Conservation (phyloP, 2,329 filamentous ascomycete genomes). For the Venturia nashicola region DNA sequence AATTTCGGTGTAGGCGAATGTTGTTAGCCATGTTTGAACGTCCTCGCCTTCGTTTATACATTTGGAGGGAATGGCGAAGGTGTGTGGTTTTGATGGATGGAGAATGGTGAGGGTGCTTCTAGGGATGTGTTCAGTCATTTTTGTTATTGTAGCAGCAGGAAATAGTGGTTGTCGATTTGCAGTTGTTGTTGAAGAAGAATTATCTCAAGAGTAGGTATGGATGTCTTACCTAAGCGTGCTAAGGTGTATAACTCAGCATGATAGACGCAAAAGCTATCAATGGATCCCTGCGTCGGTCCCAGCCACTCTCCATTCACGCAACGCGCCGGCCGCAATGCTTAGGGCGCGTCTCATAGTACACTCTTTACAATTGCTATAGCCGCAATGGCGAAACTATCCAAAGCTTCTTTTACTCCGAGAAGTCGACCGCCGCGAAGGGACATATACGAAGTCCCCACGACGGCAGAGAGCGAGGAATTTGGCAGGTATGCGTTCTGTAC, state of each 20-base stretch:
- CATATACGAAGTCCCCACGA: not conserved
- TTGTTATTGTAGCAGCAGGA: not conserved
- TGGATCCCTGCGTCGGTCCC: not conserved
- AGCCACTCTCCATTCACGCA: not conserved
- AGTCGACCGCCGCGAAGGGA: not conserved
- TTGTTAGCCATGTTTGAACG: slow-evolving; percentile 67
- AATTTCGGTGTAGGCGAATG: slow-evolving; percentile 76
- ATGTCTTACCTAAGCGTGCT: too few species aligned
- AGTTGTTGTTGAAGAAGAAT: not conserved
- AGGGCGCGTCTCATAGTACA: not conserved
- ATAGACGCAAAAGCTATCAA: not conserved
- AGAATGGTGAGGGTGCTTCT: not conserved
- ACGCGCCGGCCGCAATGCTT: not conserved
- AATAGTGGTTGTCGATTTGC: not conserved
- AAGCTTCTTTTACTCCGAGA: not conserved
- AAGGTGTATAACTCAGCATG: not conserved
- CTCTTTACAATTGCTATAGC: not conserved
- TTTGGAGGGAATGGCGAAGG: slow-evolving; percentile 61
- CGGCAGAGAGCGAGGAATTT: not conserved
- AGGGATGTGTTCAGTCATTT: slow-evolving; percentile 3
- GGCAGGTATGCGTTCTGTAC: not conserved
- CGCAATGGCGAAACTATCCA: not conserved
- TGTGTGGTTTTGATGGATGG: slow-evolving; percentile 22
- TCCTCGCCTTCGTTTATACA: slow-evolving; percentile 76
- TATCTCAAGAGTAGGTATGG: too few species aligned